Evolutionary conservation across 345 rosid genomes (phyloP), one percentile per base, ranked within the genome.

Genomic region (Leavenworthia alabamica): DNA sequence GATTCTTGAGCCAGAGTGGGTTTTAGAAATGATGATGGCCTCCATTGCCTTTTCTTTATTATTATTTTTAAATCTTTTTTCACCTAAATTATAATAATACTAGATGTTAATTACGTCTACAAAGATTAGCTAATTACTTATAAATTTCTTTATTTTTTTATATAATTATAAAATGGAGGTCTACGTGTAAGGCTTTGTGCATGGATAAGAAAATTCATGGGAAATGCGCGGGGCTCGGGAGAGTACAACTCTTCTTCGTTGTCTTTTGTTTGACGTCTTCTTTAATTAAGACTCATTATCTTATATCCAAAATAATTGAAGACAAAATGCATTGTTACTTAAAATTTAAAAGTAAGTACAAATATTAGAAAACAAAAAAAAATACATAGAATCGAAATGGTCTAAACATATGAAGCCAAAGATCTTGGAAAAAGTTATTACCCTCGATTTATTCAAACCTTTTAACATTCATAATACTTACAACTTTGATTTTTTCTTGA

Each of bases 381-480:
- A 70, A 70, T 70, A 40, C 69, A 53, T 62, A 70, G 59, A 70
- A 63, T 63, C 64, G 64, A 49, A 14, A 63, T 47, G 49, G 70
- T 63, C 70, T 62, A 70, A 70, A 56, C 75, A 63, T 29, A 63
- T 23, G 70, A 63, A 70, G 75, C 75, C 75, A 63, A 63, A 70
- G 56, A 63, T 56, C 46, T 70, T 70, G 69, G 69, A 63, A 56
- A 56, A 57, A 70, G 69, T 62, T 70, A 70, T 46, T 31, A 62
- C 53, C 58, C 51, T 62, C 45, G 58, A 54, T 55, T 39, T 53
- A 51, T 69, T 46, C 63, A 54, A 43, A 14, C 23, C 11, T n/a
- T 51, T 26, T 17, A 43, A 12, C 14, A 11, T 35, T 55, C 46
- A 36, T 9, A 12, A 17, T 56, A 6, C 54, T 33, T 33, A 8